A percentile compares a stretch with the other conserved stretches of the same genome.
Evolutionary conservation across 208 protist species (phyloP).

Genomic region (Leishmania lainsoni): DNA sequence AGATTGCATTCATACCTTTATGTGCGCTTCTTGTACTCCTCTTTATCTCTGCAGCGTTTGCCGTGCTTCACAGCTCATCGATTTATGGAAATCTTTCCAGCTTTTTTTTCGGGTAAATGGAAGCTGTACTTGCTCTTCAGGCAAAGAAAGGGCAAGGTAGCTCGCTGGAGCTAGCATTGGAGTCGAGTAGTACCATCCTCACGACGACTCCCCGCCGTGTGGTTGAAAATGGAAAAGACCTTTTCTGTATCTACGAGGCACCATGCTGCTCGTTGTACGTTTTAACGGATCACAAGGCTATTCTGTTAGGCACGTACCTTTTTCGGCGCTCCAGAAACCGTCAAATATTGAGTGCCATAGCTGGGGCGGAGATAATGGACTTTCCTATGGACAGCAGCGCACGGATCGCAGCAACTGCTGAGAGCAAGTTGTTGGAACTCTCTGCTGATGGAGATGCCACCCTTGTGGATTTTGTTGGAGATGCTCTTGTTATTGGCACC

Average conservation of each 20-base stretch:
- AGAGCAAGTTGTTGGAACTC: conserved; percentile 6
- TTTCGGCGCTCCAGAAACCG: conserved; percentile 19
- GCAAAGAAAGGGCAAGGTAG: conserved; percentile 8
- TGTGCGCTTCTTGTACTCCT: background rate
- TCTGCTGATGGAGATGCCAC: conserved; percentile 11
- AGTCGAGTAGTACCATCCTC: conserved; percentile 13
- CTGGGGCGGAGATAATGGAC: conserved; percentile 27
- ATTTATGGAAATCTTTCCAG: background rate
- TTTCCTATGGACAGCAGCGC: conserved; percentile 8
- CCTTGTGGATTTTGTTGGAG: conserved; percentile 29
- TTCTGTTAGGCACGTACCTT: conserved; percentile 29
- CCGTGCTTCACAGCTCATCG: background rate
- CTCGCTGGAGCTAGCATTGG: conserved; percentile 6
- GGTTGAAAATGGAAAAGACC: conserved; percentile 28
- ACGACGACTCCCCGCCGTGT: conserved; percentile 12
- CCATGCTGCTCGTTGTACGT: conserved; percentile 26
- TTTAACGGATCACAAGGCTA: conserved; percentile 15
- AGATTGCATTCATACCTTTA: background rate
- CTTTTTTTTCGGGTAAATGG: conserved; percentile 12
- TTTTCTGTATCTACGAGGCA: conserved; percentile 29
- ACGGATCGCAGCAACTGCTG: background rate
- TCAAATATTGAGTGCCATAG: conserved; percentile 37
- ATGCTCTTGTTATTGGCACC: conserved; percentile 30
- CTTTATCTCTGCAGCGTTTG: background rate
- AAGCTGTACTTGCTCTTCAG: conserved; percentile 23